These are phyloP conservation scores for Wallacemonas sp. DNA, from an alignment of 208 protist genomes.

Conservation along the genomic window DNA sequence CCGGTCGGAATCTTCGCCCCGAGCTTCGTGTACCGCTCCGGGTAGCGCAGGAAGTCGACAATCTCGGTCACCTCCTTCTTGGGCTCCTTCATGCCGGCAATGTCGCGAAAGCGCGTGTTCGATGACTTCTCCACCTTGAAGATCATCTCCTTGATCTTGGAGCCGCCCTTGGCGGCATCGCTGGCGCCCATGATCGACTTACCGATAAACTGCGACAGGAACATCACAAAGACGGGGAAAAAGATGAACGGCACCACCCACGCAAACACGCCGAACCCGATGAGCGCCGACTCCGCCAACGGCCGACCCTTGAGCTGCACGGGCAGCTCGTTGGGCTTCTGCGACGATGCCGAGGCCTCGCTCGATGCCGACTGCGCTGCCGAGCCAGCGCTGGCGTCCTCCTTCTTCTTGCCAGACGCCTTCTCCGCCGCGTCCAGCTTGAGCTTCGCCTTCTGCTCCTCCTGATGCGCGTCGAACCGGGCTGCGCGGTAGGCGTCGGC, in stretches of 20 bases:
- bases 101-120: conserved; percentile 72
- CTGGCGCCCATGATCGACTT: conserved; percentile 53
- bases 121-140: conserved; percentile 64
- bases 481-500: conserved; percentile 32
- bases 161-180: conserved; percentile 47
- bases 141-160: conserved; percentile 65
- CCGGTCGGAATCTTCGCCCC: conserved; percentile 87
- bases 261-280: conserved; percentile 63
- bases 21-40: conserved; percentile 71
- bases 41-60: conserved; percentile 95
- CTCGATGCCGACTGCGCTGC: neutral
- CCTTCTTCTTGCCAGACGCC: neutral
- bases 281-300: conserved; percentile 62
- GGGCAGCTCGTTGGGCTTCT: conserved; percentile 37
- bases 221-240: conserved; percentile 80
- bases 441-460: conserved; percentile 36
- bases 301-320: conserved; percentile 50
- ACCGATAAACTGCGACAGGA: conserved; percentile 70
- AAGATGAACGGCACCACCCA: conserved; percentile 86
- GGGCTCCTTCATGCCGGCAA: conserved; percentile 94
- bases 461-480: conserved; percentile 7
- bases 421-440: conserved; percentile 6
- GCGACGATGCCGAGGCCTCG: neutral
- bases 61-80: conserved; percentile 97
- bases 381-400: neutral